Conservation (phyloP, 352 stramenopile species). For the Globisporangium mamillatum region DNA sequence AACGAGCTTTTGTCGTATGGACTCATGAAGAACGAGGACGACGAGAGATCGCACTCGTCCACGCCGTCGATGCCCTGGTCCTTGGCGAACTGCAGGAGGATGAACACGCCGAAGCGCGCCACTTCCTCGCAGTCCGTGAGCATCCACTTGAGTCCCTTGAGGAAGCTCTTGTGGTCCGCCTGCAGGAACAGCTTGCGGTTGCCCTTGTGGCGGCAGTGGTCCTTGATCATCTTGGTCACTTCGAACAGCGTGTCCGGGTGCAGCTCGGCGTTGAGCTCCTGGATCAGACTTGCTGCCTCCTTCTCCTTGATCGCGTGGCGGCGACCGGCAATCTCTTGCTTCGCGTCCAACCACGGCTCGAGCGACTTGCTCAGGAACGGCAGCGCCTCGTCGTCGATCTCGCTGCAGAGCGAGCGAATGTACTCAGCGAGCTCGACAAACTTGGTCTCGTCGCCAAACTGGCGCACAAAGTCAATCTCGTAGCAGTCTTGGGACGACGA, state of each 20-base stretch:
- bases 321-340: slow-evolving; percentile 44
- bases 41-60: slow-evolving; percentile 15
- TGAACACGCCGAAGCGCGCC: slow-evolving; percentile 62
- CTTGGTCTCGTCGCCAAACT: slow-evolving; percentile 47
- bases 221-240: slow-evolving; percentile 60
- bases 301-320: slow-evolving; percentile 53
- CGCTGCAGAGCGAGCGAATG: slow-evolving; percentile 49
- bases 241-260: slow-evolving; percentile 63
- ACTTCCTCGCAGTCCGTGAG: slow-evolving; percentile 52
- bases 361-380: slow-evolving; percentile 48
- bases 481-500: slow-evolving; percentile 22
- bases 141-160: slow-evolving; percentile 65
- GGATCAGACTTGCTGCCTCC: slow-evolving; percentile 42
- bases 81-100: slow-evolving; percentile 54
- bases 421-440: slow-evolving; percentile 55
- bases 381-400: slow-evolving; percentile 59
- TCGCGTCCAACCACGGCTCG: slow-evolving; percentile 56
- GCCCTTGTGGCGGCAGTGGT: slow-evolving; percentile 64
- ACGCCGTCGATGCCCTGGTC: slow-evolving; percentile 27
- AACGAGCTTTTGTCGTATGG: slow-evolving; percentile 65
- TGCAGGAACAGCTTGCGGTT: slow-evolving; percentile 67
- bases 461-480: slow-evolving; percentile 57
- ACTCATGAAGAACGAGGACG: slow-evolving; percentile 43
- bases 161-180: slow-evolving; percentile 34
- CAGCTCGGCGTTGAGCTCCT: slow-evolving; percentile 59